These are phyloP conservation scores for Lyophyllum decastes DNA, from an alignment of 768 basidiomycete genomes.

Conservation along the genomic window DNA sequence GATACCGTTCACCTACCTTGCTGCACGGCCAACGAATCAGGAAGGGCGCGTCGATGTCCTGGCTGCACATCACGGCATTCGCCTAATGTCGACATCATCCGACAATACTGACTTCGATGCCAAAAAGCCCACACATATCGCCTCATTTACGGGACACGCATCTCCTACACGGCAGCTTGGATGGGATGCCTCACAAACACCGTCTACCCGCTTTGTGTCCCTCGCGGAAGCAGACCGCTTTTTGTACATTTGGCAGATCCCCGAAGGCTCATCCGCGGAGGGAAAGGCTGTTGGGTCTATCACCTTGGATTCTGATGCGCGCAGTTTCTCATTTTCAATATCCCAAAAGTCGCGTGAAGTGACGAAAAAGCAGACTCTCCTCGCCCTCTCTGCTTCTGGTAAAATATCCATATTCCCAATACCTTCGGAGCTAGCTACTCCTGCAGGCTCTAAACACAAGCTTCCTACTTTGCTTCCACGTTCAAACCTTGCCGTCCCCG, in stretches of 20 bases:
- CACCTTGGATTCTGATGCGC: constrained; percentile 66
- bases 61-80: constrained; percentile 61
- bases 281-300: constrained; percentile 61
- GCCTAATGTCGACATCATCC: constrained; percentile 43
- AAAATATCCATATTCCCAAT: constrained; percentile 59
- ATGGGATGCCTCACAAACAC: constrained; percentile 48
- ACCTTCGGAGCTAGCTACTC: constrained; percentile 42
- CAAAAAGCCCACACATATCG: constrained; percentile 45
- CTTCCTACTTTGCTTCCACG: constrained; percentile 54
- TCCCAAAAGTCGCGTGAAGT: constrained; percentile 22
- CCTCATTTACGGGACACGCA: constrained; percentile 67
- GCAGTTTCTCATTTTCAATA: constrained; percentile 38
- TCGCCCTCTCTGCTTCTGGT: constrained; percentile 61
- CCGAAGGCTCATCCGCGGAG: constrained; percentile 38
- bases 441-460: constrained; percentile 42
- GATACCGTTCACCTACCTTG: constrained; percentile 56
- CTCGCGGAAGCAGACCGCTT: constrained; percentile 64
- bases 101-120: constrained; percentile 26
- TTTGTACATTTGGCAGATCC: constrained; percentile 61
- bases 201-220: constrained; percentile 54
- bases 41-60: constrained; percentile 49
- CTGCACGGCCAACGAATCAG: constrained; percentile 39
- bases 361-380: constrained; percentile 39
- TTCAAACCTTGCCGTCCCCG: constrained; percentile 43
- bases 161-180: constrained; percentile 51